Conservation (phyloP, 2,329 filamentous ascomycete genomes). For the Neonectria faginata region DNA sequence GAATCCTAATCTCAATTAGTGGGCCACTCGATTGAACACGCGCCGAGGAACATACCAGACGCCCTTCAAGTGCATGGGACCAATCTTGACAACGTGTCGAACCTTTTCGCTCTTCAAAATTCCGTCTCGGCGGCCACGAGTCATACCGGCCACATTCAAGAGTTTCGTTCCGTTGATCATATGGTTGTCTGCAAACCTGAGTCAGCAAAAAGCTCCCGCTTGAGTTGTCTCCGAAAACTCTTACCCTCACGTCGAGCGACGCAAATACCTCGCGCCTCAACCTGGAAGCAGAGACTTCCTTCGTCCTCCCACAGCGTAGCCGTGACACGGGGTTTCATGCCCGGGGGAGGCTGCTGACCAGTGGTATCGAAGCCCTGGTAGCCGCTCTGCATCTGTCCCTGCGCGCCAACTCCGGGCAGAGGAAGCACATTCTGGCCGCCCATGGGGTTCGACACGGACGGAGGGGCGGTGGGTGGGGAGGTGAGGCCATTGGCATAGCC, state of each 20-base stretch:
- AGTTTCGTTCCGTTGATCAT: constrained; percentile 99
- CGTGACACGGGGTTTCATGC: constrained; percentile 96
- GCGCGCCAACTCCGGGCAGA: constrained; percentile 69
- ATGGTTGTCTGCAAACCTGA: constrained; percentile 78
- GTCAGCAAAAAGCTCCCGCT: constrained; percentile 18
- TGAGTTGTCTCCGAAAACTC: constrained; percentile 35
- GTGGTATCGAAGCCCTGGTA: constrained; percentile 81
- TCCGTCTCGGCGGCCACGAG: constrained; percentile 90
- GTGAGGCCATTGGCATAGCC: constrained; percentile 81
- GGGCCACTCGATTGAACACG: constrained; percentile 32
- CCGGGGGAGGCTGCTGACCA: constrained; percentile 91
- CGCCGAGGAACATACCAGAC: constrained; percentile 78
- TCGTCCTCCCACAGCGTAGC: constrained; percentile 99
- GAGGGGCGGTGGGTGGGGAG: constrained; percentile 78
- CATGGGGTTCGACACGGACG: constrained; percentile 78
- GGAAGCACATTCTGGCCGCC: constrained; percentile 73
- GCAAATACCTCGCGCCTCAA: constrained; percentile 95
- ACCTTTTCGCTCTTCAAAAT: constrained; percentile 98
- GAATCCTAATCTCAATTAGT: constrained; percentile 76
- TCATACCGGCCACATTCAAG: constrained; percentile 98
- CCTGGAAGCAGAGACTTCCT: constrained; percentile 96
- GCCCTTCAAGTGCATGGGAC: constrained; percentile 98
- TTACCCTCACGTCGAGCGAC: constrained; percentile 92
- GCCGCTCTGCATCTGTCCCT: constrained; percentile 63
- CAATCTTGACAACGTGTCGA: constrained; percentile 97